Evolutionary conservation across 306 rosid genomes (phyloP), one percentile per base, ranked within the genome.

Genomic region (Prunus fruticosa): DNA sequence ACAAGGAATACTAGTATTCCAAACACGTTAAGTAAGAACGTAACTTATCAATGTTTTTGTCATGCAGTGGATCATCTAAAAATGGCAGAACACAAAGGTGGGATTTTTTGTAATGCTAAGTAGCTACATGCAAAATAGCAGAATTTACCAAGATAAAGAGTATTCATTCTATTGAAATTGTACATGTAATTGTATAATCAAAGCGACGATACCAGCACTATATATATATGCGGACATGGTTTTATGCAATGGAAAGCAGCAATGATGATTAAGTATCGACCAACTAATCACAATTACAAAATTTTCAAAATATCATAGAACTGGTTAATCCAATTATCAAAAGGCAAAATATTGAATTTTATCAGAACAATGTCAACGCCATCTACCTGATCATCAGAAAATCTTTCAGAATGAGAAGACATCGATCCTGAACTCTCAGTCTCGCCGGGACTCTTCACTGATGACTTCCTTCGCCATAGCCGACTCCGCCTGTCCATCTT

Each of bases 391-490:
- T 90, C 93, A 75, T 90, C 93, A 13, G 86, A 90, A 74, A 92
- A 90, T 50, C 96, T 90, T 78, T 90, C 97, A n/a, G 93, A 91
- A 27, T 81, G 86, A 25, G 97, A 90, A 69, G 97, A 90, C 19
- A 87, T 60, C 16, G 97, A 90, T 51, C 93, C 92, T 0, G 91
- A 87, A 83, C 97, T 92, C 87, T 90, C 97, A 0, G 93, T 90
- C 75, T 88, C 93, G 13, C 92, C 93, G 0, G 86, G 88, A 79
- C 91, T 88, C 86, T 88, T 92, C 83, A 87, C 93, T 1, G 91
- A 87, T 22, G 96, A 90, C 79, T 90, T 92, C 80, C 91, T 84
- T 41, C 91, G 87, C 97, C 97, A 92, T 41, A 92, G 86, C 92
- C 92, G 86, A 78, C 93, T 92, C 80, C 89, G 76, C 52, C 92